These are phyloP conservation scores for Phytophthora hibernalis DNA, from an alignment of 352 stramenopile genomes.

Conservation along the genomic window DNA sequence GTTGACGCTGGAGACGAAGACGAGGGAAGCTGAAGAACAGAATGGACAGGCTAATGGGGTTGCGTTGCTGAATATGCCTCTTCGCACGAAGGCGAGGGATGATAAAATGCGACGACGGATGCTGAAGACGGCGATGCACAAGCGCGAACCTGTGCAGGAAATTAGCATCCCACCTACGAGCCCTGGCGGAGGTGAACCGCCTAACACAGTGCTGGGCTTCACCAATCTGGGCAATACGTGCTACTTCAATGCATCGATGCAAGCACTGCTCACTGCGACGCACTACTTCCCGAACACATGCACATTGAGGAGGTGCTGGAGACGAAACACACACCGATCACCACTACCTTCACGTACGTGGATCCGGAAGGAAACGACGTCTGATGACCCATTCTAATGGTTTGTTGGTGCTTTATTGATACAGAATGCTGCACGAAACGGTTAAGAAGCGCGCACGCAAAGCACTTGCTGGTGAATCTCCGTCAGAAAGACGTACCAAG, in stretches of 20 bases:
- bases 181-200: slow-evolving; percentile 13
- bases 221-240: slow-evolving; percentile 95
- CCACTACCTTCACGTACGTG: slow-evolving; percentile 74
- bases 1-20: slow-evolving; percentile 16
- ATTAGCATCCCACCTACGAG: slow-evolving; percentile 13
- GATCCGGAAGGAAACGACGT: too few species aligned
- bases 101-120: slow-evolving; percentile 35
- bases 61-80: slow-evolving; percentile 40
- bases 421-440: slow-evolving; percentile 65
- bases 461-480: slow-evolving; percentile 25
- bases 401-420: slow-evolving; percentile 7
- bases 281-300: slow-evolving; percentile 67
- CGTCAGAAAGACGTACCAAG: slow-evolving; percentile 25
- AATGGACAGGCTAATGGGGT: slow-evolving; percentile 15
- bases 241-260: slow-evolving; percentile 92
- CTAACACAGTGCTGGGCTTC: slow-evolving; percentile 64
- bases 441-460: slow-evolving; percentile 60
- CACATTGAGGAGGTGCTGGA: slow-evolving; percentile 58
- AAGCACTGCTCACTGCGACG: slow-evolving; percentile 92
- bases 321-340: slow-evolving; percentile 89
- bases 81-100: slow-evolving; percentile 40
- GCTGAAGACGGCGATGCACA: slow-evolving; percentile 27
- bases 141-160: slow-evolving; percentile 22
- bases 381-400: not conserved
- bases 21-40: not conserved